Evolutionary conservation across 345 rosid species (phyloP).

Genomic region (Citrus unshiu): DNA sequence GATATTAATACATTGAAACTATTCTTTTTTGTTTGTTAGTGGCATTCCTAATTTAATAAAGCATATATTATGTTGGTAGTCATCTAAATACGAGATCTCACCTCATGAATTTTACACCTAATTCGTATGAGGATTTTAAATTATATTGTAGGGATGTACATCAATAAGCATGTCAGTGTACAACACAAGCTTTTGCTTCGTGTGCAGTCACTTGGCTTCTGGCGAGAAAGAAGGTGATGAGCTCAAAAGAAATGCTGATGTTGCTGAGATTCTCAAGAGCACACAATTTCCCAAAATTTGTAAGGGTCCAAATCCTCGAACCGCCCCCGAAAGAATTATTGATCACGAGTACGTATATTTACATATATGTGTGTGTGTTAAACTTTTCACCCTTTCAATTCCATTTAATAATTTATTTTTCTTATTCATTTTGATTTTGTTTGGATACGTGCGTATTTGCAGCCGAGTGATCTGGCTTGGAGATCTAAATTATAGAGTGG

Average conservation of each 20-base stretch:
- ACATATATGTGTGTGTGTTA: too few relatives aligned
- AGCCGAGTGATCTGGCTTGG: conserved; percentile 73
- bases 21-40: too few relatives aligned
- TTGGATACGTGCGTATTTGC: background rate
- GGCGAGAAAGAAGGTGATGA: conserved; percentile 98
- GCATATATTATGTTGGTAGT: too few relatives aligned
- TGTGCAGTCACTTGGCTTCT: conserved; percentile 92
- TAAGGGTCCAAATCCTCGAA: conserved; percentile 46
- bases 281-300: conserved; percentile 73
- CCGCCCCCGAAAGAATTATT: conserved; percentile 63
- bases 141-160: conserved; percentile 69
- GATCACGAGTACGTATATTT: conserved; percentile 71
- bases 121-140: background rate
- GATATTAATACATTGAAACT: too few relatives aligned
- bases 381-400: background rate
- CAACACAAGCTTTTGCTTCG: conserved; percentile 89
- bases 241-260: conserved; percentile 83
- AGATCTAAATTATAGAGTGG: conserved; percentile 81
- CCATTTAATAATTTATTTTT: background rate
- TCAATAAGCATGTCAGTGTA: conserved; percentile 92
- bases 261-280: conserved; percentile 71
- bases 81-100: too few relatives aligned
- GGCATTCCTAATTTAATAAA: too few relatives aligned
- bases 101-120: too few relatives aligned
- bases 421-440: background rate